Conservation (phyloP, 164 flowering plant genomes). For the Dillenia turbinata region DNA sequence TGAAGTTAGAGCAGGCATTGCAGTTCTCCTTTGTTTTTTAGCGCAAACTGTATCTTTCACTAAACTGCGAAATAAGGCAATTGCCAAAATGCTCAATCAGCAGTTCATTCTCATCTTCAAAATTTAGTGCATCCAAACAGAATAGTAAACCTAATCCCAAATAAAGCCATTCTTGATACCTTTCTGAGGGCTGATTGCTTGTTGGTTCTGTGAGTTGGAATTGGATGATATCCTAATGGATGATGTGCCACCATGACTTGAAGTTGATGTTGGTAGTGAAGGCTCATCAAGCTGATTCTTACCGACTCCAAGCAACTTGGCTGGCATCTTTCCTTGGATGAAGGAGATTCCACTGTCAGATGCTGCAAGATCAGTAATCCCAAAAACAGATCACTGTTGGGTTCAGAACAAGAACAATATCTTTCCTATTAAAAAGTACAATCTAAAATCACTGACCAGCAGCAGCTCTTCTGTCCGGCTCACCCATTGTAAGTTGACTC, state of each 20-base stretch:
- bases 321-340: conserved; percentile 24
- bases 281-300: conserved; percentile 26
- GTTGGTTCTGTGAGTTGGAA: conserved; percentile 34
- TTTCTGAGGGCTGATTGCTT: conserved; percentile 23
- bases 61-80: too few relatives aligned
- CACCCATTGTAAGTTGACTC: conserved; percentile 30
- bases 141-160: too few relatives aligned
- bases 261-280: conserved; percentile 10
- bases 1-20: too few relatives aligned
- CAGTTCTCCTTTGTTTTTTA: too few relatives aligned
- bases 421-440: conserved; percentile 8
- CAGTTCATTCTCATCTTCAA: not conserved
- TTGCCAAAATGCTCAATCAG: too few relatives aligned
- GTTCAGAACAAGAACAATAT: conserved; percentile 8
- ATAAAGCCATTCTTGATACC: not conserved
- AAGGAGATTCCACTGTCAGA: conserved; percentile 30
- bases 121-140: not conserved
- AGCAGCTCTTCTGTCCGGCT: conserved; percentile 33
- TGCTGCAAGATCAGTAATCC: conserved; percentile 17
- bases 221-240: conserved; percentile 36
- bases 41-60: too few relatives aligned
- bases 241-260: conserved; percentile 18
- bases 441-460: conserved; percentile 25
- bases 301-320: conserved; percentile 19
- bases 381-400: conserved; percentile 13